Evolutionary conservation across 2,329 filamentous ascomycete genomes (phyloP), one percentile per base, ranked within the genome.

Genomic region (Cercospora sesami): DNA sequence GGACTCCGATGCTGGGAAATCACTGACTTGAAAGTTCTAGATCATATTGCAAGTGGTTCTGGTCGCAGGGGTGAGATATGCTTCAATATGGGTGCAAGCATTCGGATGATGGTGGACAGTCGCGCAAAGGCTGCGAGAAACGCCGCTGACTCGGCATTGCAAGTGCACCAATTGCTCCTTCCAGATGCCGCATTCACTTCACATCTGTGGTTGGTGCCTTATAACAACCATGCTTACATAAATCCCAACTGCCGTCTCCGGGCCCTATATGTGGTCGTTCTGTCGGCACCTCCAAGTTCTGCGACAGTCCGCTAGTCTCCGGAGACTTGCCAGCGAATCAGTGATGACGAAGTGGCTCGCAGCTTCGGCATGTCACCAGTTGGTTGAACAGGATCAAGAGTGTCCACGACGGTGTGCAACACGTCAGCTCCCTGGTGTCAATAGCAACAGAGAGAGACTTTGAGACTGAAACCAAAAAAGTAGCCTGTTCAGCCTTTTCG

Each of bases 241-340:
- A 59, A 59, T 59, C 31, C 36, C 39, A 62, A 62, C 61, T 63
- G 61, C 61, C 61, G 61, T 51, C 23, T 55, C 30, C 23, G 61
- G 42, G 61, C 61, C 61, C 61, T 63, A 63, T 51, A 45, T 63
- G 61, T 63, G 61, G 61, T 63, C 45, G 61, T 63, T 45, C 48
- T 64, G 62, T 64, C 62, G 62, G 62, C 62, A 64, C 51, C 62
- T 64, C 48, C 31, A 58, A 59, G 31, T 64, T 45, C 51, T 64
- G 62, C 51, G 62, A 42, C 62, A 45, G 45, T 58, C 51, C 62
- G n/a, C 31, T 64, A 64, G 62, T 31, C 5, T 59, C 62, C 62
- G 62, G 16, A 23, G 16, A 8, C 6, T 53, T n/a, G 18, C 9
- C 21, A n/a, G 53, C 63, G 42, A 64, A 64, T 60, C 42, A 62